phyloP scores from a whole-genome alignment of 2,329 filamentous ascomycete genomes.

The Colletotrichum sp. region DNA sequence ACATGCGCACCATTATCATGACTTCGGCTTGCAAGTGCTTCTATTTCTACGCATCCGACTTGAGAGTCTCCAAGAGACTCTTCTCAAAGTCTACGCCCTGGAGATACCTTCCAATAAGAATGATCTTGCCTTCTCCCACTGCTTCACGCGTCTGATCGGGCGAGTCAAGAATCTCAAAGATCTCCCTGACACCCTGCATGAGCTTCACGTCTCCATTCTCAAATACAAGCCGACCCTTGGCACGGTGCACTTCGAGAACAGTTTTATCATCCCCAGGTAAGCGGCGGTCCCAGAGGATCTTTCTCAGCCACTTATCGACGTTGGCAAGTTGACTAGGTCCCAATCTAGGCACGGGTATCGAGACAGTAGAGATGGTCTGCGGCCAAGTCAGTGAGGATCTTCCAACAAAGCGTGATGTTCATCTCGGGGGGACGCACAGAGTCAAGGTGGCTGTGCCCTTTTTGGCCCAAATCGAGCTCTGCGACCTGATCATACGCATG shows the following conservation, averaged over 20 bases:
- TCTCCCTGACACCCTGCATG: slow-evolving; percentile 88
- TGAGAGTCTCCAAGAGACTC: slow-evolving; percentile 36
- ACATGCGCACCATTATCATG: neutral
- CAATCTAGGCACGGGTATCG: slow-evolving; percentile 70
- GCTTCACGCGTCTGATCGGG: slow-evolving; percentile 34
- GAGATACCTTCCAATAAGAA: slow-evolving; percentile 66
- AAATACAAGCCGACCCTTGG: slow-evolving; percentile 80
- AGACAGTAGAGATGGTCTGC: slow-evolving; percentile 83
- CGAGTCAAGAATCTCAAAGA: slow-evolving; percentile 87
- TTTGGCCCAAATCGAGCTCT: slow-evolving; percentile 71
- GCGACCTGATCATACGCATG: slow-evolving; percentile 90
- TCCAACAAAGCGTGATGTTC: neutral
- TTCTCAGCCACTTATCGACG: slow-evolving; percentile 83
- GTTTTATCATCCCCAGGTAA: slow-evolving; percentile 52
- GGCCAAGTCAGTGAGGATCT: slow-evolving; percentile 24
- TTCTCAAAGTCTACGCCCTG: slow-evolving; percentile 54
- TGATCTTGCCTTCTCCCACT: slow-evolving; percentile 57
- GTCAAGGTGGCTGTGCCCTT: slow-evolving; percentile 91
- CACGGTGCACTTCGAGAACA: slow-evolving; percentile 81
- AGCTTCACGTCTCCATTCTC: slow-evolving; percentile 71
- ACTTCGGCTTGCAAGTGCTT: neutral
- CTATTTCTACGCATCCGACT: neutral
- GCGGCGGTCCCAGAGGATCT: slow-evolving; percentile 80
- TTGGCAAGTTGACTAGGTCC: slow-evolving; percentile 58
- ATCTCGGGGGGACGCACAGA: slow-evolving; percentile 63